A percentile compares a stretch with the other conserved stretches of the same genome.
Conservation (phyloP, 345 rosid genomes). For the Corchorus capsularis region DNA sequence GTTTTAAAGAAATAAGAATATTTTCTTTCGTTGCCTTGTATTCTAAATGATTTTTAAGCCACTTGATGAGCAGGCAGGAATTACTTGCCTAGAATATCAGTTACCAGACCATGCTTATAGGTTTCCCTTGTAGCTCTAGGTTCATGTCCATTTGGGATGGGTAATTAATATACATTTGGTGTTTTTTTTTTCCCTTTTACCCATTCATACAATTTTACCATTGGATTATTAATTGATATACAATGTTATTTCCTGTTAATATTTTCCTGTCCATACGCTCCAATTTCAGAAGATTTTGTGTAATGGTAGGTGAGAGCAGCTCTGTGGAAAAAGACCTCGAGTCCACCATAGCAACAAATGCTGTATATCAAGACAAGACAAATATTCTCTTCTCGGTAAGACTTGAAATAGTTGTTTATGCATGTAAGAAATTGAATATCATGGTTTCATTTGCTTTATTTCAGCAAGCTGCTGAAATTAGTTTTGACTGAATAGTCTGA, state of each 20-base stretch:
- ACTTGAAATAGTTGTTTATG: conserved; percentile 15
- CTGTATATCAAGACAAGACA: conserved; percentile 99
- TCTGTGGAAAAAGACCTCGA: conserved; percentile 90
- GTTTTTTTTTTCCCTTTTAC: neutral
- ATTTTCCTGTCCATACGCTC: neutral
- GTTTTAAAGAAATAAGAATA: neutral
- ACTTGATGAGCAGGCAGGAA: neutral
- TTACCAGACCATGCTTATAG: neutral
- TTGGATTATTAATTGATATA: neutral
- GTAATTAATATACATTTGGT: neutral
- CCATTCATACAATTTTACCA: neutral
- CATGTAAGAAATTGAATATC: neutral
- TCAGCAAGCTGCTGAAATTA: neutral
- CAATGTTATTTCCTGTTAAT: conserved; percentile 2
- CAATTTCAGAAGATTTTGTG: conserved; percentile 23
- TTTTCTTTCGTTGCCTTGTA: neutral
- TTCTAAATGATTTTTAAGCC: neutral
- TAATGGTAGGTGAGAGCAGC: conserved; percentile 85
- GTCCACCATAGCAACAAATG: conserved; percentile 70
- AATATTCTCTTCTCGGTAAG: conserved; percentile 94
- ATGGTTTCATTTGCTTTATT: neutral
- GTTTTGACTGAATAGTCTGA: conserved; percentile 1
- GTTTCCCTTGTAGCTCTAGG: neutral
- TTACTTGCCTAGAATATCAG: conserved; percentile 1
- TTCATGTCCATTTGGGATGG: neutral